Base-by-base conservation (phyloP, 768 basidiomycete genomes). In the Kwoniella newhampshirensis region DNA sequence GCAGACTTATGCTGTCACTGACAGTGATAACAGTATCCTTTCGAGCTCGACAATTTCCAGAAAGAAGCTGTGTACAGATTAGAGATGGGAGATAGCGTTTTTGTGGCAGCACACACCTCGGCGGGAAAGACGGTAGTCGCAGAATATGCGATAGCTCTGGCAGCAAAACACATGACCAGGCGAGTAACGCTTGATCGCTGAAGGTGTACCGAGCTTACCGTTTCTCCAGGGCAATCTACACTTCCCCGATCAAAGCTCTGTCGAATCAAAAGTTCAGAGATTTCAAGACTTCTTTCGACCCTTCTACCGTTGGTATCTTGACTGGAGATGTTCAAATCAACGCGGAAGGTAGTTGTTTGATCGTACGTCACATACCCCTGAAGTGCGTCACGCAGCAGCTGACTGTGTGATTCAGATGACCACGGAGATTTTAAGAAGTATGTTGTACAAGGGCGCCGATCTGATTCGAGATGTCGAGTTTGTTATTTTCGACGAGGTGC, bases 311-410 rank as follows among this genome's bases (percentile, higher is more conserved):
- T 40, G 96, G 96, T 46, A 98, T 99, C 49, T 78, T 99, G 54
- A 99, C 96, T 0, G 96, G 96, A 52, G 96, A 99, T 80, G 94
- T 99, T 11, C 96, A 97, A 76, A 98, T 99, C 70, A 99, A 99
- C 74, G 88, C 96, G 0, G 96, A 99, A 79, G 96, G 91, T 28
- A 89, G 85, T 61, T 99, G 96, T 77, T 80, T 99, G 47, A 88
- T 99, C 51, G 97, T 98, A 88, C 92, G 73, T 25, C 15, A 44
- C 40, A 8, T 21, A 18, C 27, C 17, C 18, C 17, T n/a, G 5
- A 17, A 20, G 42, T 8, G 2, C 20, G 39, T 42, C 4, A 17
- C 41, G 21, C 21, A 13, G 43, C 27, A 8, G 6, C 23, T 26
- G 5, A n/a, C 21, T 20, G 21, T 30, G 4, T 45, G 3, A 32